A percentile compares a stretch with the other conserved stretches of the same genome.
phyloP scores from a whole-genome alignment of 495 filamentous ascomycete genomes.

The Xanthoparmelia taractica region DNA sequence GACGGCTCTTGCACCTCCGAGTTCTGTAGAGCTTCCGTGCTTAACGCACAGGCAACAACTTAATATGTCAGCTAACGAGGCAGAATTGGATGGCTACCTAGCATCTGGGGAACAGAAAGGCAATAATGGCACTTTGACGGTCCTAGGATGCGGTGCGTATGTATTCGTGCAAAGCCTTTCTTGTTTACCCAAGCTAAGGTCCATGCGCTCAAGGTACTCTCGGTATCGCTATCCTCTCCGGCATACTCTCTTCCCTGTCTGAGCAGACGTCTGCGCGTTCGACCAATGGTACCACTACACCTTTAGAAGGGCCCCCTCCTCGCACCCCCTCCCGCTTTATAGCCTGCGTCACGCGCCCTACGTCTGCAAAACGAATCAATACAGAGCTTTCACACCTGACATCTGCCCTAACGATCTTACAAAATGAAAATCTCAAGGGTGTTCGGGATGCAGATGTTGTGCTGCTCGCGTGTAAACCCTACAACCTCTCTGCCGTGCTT shows the following conservation, averaged over 20 bases:
- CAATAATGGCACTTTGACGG: constrained; percentile 53
- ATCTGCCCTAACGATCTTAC: constrained; percentile 32
- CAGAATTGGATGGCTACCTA: not conserved
- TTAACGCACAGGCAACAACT: not conserved
- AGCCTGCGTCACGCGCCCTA: constrained; percentile 60
- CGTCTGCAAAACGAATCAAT: constrained; percentile 56
- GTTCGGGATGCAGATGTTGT: constrained; percentile 55
- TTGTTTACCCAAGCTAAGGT: constrained; percentile 2
- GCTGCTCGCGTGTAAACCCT: constrained; percentile 70
- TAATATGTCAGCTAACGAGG: not conserved
- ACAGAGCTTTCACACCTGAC: constrained; percentile 39
- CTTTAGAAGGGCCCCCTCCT: constrained; percentile 38
- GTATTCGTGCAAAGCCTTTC: constrained; percentile 9
- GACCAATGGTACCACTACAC: constrained; percentile 43
- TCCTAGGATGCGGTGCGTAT: constrained; percentile 63
- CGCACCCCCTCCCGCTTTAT: constrained; percentile 65
- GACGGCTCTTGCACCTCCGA: no score
- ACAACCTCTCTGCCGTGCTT: constrained; percentile 60
- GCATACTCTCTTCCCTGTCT: constrained; percentile 60
- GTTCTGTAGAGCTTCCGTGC: no score
- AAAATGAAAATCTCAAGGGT: constrained; percentile 53
- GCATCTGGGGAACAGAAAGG: constrained; percentile 8
- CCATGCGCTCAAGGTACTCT: constrained; percentile 52
- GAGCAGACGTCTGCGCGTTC: constrained; percentile 34
- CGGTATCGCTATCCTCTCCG: constrained; percentile 76